A percentile compares a stretch with the other conserved stretches of the same genome.
These are phyloP conservation scores for Teunomyces kruisii DNA, from an alignment of 805 yeast species.

Conservation along the genomic window DNA sequence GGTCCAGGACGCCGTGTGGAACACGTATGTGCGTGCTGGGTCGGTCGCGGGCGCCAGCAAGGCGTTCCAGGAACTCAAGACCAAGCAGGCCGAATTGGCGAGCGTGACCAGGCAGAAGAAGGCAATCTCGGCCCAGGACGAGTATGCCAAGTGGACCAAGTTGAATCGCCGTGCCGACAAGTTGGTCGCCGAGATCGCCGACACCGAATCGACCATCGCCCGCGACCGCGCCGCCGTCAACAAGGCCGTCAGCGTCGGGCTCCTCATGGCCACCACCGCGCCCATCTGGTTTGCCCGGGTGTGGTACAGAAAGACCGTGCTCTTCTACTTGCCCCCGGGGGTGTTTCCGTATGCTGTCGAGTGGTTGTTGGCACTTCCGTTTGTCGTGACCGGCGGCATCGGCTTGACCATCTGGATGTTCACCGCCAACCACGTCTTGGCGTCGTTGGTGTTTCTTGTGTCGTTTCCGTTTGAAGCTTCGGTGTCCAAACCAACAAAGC, in stretches of 20 bases:
- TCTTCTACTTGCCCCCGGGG: conserved; percentile 59
- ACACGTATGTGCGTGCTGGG: conserved; percentile 30
- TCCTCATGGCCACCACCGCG: conserved; percentile 42
- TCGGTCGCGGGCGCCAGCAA: conserved; percentile 33
- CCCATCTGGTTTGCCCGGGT: conserved; percentile 52
- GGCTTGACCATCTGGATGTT: conserved; percentile 61
- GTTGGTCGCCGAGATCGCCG: conserved; percentile 51
- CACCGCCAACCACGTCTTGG: conserved; percentile 34
- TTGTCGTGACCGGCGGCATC: conserved; percentile 59
- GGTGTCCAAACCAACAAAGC: conserved; percentile 3
- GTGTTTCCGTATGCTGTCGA: conserved; percentile 56
- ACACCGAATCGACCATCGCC: conserved; percentile 39
- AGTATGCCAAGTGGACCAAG: conserved; percentile 95
- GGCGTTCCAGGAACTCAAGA: conserved; percentile 19
- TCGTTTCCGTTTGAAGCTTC: conserved; percentile 15
- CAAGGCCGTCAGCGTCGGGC: conserved; percentile 26
- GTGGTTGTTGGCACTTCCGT: conserved; percentile 62
- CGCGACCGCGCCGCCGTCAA: conserved; percentile 34
- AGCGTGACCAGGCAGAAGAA: conserved; percentile 53
- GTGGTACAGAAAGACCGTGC: conserved; percentile 51
- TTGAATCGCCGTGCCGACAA: conserved; percentile 70
- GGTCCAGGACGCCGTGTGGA: conserved; percentile 40
- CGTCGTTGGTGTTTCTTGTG: conserved; percentile 11
- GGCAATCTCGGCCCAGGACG: conserved; percentile 80
- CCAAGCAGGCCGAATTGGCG: conserved; percentile 44